phyloP scores from a whole-genome alignment of 2,329 filamentous ascomycete species.

The Alternaria triticina region DNA sequence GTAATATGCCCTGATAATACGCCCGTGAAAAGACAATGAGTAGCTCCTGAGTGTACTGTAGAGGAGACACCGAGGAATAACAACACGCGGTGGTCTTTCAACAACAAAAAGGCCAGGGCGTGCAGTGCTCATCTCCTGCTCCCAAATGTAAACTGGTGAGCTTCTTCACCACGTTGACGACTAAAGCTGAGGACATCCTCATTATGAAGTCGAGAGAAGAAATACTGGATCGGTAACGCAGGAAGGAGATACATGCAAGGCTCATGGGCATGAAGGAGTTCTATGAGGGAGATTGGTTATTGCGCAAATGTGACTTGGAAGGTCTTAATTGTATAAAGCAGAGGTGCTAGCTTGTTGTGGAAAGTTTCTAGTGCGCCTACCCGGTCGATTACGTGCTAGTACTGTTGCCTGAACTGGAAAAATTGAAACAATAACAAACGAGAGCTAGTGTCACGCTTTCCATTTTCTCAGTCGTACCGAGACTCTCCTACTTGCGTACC shows the following conservation, averaged over 20 bases:
- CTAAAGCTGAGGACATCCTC: no score
- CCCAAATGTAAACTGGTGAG: no score
- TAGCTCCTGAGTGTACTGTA: background rate
- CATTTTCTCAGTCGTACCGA: background rate
- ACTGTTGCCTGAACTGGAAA: no score
- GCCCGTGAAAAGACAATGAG: background rate
- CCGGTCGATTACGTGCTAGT: no score
- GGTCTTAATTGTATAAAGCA: background rate
- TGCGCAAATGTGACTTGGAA: no score
- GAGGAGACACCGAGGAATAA: accelerated
- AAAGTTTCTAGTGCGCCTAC: background rate
- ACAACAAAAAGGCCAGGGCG: no score
- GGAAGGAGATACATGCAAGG: no score
- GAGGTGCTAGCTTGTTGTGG: background rate
- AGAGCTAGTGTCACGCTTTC: background rate
- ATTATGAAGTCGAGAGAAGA: no score
- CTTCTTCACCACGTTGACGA: no score
- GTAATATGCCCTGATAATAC: background rate
- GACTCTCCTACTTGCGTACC: background rate
- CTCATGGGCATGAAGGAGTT: background rate
- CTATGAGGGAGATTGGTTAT: accelerated
- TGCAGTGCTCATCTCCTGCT: no score
- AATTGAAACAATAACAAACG: background rate
- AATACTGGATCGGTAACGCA: no score
- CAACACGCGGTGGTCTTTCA: background rate